Evolutionary conservation across 129 eudicot species (phyloP).

Genomic region (Dittrichia graveolens): DNA sequence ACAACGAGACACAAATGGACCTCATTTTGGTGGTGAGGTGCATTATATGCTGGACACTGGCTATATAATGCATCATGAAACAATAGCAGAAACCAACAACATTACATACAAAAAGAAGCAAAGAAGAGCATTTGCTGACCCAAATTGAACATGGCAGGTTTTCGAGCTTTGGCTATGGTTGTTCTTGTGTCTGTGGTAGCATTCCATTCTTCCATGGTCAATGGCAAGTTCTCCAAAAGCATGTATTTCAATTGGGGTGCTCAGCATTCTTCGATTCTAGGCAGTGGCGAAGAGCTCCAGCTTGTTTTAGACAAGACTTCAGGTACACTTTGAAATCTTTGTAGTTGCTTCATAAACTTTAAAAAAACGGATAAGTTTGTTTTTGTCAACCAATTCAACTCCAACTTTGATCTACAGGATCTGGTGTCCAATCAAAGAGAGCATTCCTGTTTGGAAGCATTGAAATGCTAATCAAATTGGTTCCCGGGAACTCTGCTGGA

Average conservation of each 20-base stretch:
- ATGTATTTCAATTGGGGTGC: constrained; percentile 56
- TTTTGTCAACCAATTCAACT: too few species aligned
- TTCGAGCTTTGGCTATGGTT: constrained; percentile 5
- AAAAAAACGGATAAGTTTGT: neutral
- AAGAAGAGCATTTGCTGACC: neutral
- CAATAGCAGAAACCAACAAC: constrained; percentile 18
- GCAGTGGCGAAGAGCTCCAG: constrained; percentile 48
- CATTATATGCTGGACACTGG: neutral
- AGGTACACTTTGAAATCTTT: constrained; percentile 33
- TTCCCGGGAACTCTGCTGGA: constrained; percentile 64
- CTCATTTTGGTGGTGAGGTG: constrained; percentile 13
- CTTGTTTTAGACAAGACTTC: constrained; percentile 62
- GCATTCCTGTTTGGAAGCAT: constrained; percentile 59
- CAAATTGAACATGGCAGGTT: constrained; percentile 34
- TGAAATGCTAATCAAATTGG: constrained; percentile 59
- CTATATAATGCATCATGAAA: constrained; percentile 21
- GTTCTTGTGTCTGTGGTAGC: constrained; percentile 32
- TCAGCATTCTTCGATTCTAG: constrained; percentile 42
- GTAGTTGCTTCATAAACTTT: neutral
- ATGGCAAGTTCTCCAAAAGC: constrained; percentile 38
- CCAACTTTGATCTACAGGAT: constrained; percentile 38
- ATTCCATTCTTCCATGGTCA: constrained; percentile 26
- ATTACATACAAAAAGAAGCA: neutral
- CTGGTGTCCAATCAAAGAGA: constrained; percentile 55
- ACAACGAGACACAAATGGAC: constrained; percentile 10